Evolutionary conservation across 371 early-diverging fungal genomes (phyloP).

Genomic region (Polyrhizophydium stewartii): DNA sequence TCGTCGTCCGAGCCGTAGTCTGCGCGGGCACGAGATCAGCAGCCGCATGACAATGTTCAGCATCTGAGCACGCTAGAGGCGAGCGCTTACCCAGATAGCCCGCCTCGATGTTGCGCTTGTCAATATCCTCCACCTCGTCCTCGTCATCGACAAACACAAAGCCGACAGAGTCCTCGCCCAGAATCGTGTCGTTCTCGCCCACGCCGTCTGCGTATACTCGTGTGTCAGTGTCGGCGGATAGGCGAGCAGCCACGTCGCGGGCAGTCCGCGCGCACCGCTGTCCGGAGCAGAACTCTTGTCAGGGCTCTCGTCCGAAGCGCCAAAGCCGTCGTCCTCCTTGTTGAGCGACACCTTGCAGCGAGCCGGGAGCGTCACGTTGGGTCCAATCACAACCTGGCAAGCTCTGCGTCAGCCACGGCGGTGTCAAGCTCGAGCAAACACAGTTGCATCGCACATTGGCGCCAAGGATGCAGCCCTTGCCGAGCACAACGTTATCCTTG

Average conservation of each 20-base stretch:
- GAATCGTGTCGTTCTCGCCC: constrained; percentile 37
- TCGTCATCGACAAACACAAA: not conserved
- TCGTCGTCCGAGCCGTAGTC: no score
- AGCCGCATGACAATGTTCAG: not conserved
- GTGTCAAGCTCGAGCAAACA: not conserved
- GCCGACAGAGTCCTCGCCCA: constrained; percentile 14
- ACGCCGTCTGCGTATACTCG: no score
- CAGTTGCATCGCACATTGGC: not conserved
- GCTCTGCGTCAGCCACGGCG: not conserved
- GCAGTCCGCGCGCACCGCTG: no score
- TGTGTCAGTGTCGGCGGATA: no score
- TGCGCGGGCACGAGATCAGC: not conserved
- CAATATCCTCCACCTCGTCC: constrained; percentile 21
- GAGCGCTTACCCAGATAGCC: constrained; percentile 19
- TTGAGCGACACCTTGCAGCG: constrained; percentile 63
- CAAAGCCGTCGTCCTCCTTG: constrained; percentile 34
- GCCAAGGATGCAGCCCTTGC: constrained; percentile 29
- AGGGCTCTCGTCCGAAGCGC: constrained; percentile 4
- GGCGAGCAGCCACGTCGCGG: no score
- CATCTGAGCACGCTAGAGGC: not conserved
- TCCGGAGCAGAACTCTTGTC: no score
- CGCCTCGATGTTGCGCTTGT: constrained; percentile 15
- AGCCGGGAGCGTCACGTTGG: constrained; percentile 61
- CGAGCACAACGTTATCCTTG: constrained; percentile 47
- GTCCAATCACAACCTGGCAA: constrained; percentile 68